Evolutionary conservation across 208 protist species (phyloP), one percentile per base, ranked within the genome.

Genomic region (Novymonas esmeraldas): DNA sequence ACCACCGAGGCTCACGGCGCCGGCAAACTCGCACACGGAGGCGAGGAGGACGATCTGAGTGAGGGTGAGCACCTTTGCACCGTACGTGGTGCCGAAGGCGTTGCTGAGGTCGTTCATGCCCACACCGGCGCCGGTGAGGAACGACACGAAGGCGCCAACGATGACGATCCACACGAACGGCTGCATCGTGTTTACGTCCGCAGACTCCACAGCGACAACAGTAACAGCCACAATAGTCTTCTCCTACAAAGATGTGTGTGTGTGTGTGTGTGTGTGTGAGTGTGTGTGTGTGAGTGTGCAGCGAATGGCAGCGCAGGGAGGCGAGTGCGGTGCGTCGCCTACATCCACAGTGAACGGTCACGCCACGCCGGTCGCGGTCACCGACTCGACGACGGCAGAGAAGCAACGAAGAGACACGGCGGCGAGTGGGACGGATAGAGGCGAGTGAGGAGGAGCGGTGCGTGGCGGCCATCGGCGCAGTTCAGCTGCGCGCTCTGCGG

Each of bases 31-130:
- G 56, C 82, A 92, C 44, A 95, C 81, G 45, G 86, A 76, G 36
- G 90, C 92, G 33, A 98, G 71, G 22, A 95, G 62, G 57, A 90
- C 78, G 56, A 95, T 95, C 42, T 92, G 80, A 29, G 70, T 54
- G 10, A 96, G 70, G 6, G 84, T 95, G 33, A 96, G 73, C 14
- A 92, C 79, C 63, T 90, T 93, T 11, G 87, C 66, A 31, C 89
- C 90, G 61, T 97, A 94, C 29, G 84, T 90, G 13, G 94, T 96
- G 16, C 84, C 94, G 73, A 98, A 96, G 58, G 92, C 85, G 67
- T 98, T 98, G 62, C 81, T 89, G 22, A 98, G 79, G 71, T 98
- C 94, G 51, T 98, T 98, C 74, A 92, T 92, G 16, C 92, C 94
- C 5, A 95, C 85, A 49, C 89, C 89, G n/a, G 78, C 77, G 22